These are phyloP conservation scores for Gossypium rotundifolium DNA, from an alignment of 345 rosid species.

Conservation along the genomic window DNA sequence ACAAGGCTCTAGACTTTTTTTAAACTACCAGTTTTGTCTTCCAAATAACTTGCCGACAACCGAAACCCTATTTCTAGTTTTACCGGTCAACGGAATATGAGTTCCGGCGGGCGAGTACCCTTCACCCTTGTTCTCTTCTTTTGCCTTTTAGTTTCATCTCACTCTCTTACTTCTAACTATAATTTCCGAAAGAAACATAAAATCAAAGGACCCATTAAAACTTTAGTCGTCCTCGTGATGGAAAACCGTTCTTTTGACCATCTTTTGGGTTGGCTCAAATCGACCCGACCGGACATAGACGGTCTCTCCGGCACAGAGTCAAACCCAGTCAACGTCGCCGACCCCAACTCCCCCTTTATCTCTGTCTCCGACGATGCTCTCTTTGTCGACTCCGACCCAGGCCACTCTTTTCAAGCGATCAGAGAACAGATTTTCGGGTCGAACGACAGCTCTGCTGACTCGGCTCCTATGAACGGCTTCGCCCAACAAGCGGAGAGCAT, in stretches of 20 bases:
- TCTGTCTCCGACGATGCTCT: conserved; percentile 72
- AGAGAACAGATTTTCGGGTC: conserved; percentile 96
- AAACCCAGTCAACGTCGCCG: conserved; percentile 50
- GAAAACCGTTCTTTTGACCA: conserved; percentile 6
- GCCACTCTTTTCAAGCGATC: conserved; percentile 96
- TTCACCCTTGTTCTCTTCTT: conserved; percentile 30
- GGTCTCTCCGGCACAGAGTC: conserved; percentile 75
- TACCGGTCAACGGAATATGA: conserved; percentile 32
- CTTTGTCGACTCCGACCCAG: conserved; percentile 92
- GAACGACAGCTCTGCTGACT: conserved; percentile 34
- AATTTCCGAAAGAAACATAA: conserved; percentile 27
- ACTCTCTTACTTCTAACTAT: conserved; percentile 33
- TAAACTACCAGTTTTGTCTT: background rate
- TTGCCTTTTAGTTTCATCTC: conserved; percentile 50
- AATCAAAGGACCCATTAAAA: conserved; percentile 87
- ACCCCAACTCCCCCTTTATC: conserved; percentile 46
- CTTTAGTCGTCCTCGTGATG: conserved; percentile 86
- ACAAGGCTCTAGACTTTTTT: background rate
- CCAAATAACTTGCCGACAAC: background rate
- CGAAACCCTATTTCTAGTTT: background rate
- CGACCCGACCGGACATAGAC: conserved; percentile 79
- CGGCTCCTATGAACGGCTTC: conserved; percentile 84
- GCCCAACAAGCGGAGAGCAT: conserved; percentile 78
- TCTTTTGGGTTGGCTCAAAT: conserved; percentile 76
- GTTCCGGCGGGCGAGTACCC: conserved; percentile 41